These are phyloP conservation scores for Collybiopsis confluens DNA, from an alignment of 768 basidiomycete species.

Conservation along the genomic window DNA sequence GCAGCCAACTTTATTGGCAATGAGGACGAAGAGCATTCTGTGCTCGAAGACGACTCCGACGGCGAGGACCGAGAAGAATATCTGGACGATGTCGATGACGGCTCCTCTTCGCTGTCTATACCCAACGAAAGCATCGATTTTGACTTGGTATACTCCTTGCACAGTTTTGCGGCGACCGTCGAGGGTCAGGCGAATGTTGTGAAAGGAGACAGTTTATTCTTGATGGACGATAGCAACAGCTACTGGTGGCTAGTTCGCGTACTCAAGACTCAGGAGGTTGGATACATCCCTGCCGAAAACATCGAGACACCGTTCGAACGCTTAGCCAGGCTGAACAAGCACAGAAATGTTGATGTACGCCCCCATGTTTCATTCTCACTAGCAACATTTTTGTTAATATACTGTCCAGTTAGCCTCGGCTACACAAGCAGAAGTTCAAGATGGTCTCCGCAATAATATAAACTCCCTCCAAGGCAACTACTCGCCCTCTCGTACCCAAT, in stretches of 20 bases:
- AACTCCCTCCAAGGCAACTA: constrained; percentile 45
- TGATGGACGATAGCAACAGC: constrained; percentile 98
- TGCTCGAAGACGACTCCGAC: constrained; percentile 83
- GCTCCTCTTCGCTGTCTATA: constrained; percentile 78
- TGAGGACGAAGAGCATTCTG: constrained; percentile 75
- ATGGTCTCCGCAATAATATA: constrained; percentile 50
- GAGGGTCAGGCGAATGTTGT: constrained; percentile 99
- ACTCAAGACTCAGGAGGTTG: constrained; percentile 96
- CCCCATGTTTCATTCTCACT: not conserved
- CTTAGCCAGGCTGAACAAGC: constrained; percentile 92
- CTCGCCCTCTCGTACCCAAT: constrained; percentile 38
- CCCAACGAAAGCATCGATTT: constrained; percentile 93
- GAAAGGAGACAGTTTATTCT: constrained; percentile 92
- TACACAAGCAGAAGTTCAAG: constrained; percentile 66
- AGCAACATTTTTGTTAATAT: constrained; percentile 6
- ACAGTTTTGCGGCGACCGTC: constrained; percentile 95
- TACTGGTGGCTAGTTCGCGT: constrained; percentile 99
- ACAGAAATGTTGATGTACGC: constrained; percentile 93
- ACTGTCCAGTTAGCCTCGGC: constrained; percentile 61
- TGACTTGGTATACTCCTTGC: constrained; percentile 88
- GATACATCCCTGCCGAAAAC: constrained; percentile 98
- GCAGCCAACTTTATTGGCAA: constrained; percentile 32
- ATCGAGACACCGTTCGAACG: constrained; percentile 98
- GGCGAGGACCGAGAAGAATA: constrained; percentile 70
- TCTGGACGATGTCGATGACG: constrained; percentile 72